A percentile compares a stretch with the other conserved stretches of the same genome.
Conservation (phyloP, 2,329 filamentous ascomycete species). For the Huntiella decipiens region DNA sequence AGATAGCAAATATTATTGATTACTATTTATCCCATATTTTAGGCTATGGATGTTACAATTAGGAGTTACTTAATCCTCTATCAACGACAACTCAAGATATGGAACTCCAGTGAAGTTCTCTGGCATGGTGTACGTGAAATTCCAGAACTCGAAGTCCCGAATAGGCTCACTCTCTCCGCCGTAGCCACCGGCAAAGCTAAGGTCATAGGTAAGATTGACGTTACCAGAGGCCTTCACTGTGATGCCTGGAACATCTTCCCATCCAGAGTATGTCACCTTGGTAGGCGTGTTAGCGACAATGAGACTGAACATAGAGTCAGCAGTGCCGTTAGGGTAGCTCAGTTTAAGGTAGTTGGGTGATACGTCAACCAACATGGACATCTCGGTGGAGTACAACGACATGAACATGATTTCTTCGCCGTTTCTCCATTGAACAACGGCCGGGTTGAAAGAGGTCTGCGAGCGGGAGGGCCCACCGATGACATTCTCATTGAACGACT, state of each 20-base stretch:
- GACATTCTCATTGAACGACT: slow-evolving; percentile 35
- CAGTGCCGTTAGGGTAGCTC: slow-evolving; percentile 33
- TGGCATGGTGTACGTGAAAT: slow-evolving; percentile 25
- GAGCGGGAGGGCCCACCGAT: slow-evolving; percentile 35
- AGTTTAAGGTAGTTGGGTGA: slow-evolving; percentile 26
- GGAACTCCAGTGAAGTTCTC: slow-evolving; percentile 13
- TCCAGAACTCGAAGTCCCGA: slow-evolving; percentile 28
- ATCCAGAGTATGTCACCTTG: slow-evolving; percentile 24
- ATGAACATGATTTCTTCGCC: slow-evolving; percentile 19
- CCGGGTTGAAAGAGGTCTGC: slow-evolving; percentile 35
- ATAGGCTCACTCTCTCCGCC: slow-evolving; percentile 18
- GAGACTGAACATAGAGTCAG: slow-evolving; percentile 29
- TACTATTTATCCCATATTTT: too few relatives aligned
- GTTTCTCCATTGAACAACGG: slow-evolving; percentile 38
- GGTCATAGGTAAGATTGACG: slow-evolving; percentile 20
- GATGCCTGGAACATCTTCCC: slow-evolving; percentile 30
- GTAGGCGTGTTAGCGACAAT: slow-evolving; percentile 27
- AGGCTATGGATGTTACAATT: too few relatives aligned
- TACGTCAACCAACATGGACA: slow-evolving; percentile 23
- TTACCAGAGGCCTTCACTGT: slow-evolving; percentile 26
- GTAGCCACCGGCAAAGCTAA: slow-evolving; percentile 24
- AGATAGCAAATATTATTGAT: neutral
- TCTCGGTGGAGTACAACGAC: slow-evolving; percentile 22
- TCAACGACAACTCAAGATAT: slow-evolving; percentile 5
- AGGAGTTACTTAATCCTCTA: neutral